A percentile compares a stretch with the other conserved stretches of the same genome.
phyloP scores from a whole-genome alignment of 495 filamentous ascomycete genomes.

The Xanthoparmelia taractica region DNA sequence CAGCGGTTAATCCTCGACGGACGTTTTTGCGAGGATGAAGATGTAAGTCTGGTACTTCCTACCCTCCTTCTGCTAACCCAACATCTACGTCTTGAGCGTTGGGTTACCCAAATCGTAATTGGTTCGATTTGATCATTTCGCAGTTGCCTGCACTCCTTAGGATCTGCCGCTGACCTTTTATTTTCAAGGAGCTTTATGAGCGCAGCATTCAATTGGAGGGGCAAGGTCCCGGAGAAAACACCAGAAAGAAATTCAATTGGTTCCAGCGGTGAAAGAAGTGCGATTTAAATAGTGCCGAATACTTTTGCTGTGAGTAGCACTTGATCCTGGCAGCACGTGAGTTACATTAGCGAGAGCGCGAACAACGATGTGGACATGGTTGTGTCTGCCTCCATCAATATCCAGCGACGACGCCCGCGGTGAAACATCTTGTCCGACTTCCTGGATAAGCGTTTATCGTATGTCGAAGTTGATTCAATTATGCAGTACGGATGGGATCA shows the following conservation, averaged over 20 bases:
- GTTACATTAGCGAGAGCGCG: not conserved
- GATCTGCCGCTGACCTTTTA: not conserved
- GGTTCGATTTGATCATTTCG: not conserved
- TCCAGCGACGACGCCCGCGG: not conserved
- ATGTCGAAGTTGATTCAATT: not conserved
- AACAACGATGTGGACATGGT: not conserved
- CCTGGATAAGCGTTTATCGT: not conserved
- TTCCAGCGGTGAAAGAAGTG: constrained; percentile 22
- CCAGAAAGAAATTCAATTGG: constrained; percentile 24
- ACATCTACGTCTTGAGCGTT: not conserved
- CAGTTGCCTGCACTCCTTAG: not conserved
- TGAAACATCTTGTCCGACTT: not conserved
- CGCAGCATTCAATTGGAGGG: constrained; percentile 26
- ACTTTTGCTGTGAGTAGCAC: not conserved
- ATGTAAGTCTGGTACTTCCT: constrained; percentile 31
- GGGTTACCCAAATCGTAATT: not conserved
- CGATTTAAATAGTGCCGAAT: not conserved
- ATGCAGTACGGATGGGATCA: not conserved
- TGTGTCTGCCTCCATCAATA: not conserved
- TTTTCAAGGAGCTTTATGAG: constrained; percentile 25
- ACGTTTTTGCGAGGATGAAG: constrained; percentile 43
- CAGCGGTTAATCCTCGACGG: constrained; percentile 68
- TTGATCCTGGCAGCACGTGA: not conserved
- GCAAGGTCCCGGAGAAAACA: constrained; percentile 17
- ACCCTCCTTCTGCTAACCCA: not conserved